A percentile compares a stretch with the other conserved stretches of the same genome.
Conservation (phyloP, 805 yeast species). For the Candida nitratophila region DNA sequence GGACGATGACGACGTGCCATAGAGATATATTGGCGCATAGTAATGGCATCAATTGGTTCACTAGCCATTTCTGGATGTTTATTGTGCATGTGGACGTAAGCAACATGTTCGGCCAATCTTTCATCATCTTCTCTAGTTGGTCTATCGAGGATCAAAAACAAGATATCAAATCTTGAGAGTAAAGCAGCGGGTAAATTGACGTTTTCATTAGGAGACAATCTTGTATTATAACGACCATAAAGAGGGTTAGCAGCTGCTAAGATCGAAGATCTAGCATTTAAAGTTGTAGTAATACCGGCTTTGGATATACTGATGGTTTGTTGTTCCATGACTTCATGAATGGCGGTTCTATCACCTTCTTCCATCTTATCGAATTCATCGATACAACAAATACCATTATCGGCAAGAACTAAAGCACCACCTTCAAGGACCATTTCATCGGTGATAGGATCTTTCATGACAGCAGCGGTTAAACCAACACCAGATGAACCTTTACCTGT, state of each 20-base stretch:
- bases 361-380: slow-evolving; percentile 99
- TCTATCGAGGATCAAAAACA: slow-evolving; percentile 79
- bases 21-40: slow-evolving; percentile 83
- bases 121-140: slow-evolving; percentile 79
- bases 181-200: slow-evolving; percentile 95
- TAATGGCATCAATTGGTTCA: slow-evolving; percentile 69
- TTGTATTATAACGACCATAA: slow-evolving; percentile 89
- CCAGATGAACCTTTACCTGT: slow-evolving; percentile 99
- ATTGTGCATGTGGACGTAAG: slow-evolving; percentile 92
- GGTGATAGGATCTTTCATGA: slow-evolving; percentile 97
- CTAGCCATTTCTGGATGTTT: slow-evolving; percentile 73
- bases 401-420: slow-evolving; percentile 95
- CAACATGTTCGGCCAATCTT: slow-evolving; percentile 85
- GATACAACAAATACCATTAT: slow-evolving; percentile 96
- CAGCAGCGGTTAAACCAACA: slow-evolving; percentile 98
- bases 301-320: slow-evolving; percentile 96
- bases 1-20: slow-evolving; percentile 84
- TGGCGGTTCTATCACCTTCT: slow-evolving; percentile 92
- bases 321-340: slow-evolving; percentile 99
- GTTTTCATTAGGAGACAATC: slow-evolving; percentile 86
- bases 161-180: slow-evolving; percentile 86
- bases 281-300: slow-evolving; percentile 94
- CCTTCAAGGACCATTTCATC: slow-evolving; percentile 98
- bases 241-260: slow-evolving; percentile 98
- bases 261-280: slow-evolving; percentile 92